Percentiles rank a stretch among this genome's conserved stretches.
Evolutionary conservation across 2,329 filamentous ascomycete species (phyloP).

Genomic region (Alternaria triticimaculans): DNA sequence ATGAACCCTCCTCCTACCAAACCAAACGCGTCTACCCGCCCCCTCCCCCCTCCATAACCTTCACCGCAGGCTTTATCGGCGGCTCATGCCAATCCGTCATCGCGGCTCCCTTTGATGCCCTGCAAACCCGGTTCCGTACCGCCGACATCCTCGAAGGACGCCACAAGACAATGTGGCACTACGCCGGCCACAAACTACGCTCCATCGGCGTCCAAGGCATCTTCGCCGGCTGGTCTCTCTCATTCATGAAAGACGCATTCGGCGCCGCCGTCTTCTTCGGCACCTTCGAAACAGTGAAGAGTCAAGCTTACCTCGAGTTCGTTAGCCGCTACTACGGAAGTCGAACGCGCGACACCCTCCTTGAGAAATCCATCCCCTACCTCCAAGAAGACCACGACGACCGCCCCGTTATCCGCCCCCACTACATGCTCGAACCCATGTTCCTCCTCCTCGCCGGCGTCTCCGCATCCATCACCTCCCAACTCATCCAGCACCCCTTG

Average conservation of each 20-base stretch:
- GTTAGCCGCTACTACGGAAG: slow-evolving; percentile 70
- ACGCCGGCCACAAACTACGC: slow-evolving; percentile 69
- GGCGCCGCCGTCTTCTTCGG: slow-evolving; percentile 76
- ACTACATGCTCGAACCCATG: slow-evolving; percentile 76
- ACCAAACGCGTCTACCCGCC: slow-evolving; percentile 74
- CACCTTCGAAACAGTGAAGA: slow-evolving; percentile 78
- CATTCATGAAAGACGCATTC: slow-evolving; percentile 71
- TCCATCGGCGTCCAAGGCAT: slow-evolving; percentile 76
- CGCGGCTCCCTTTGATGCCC: slow-evolving; percentile 76
- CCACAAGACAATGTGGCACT: slow-evolving; percentile 75
- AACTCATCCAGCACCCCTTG: slow-evolving; percentile 73
- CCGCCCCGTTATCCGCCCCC: slow-evolving; percentile 67
- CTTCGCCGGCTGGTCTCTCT: slow-evolving; percentile 75
- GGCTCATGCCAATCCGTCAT: slow-evolving; percentile 73
- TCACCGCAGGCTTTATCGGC: slow-evolving; percentile 72
- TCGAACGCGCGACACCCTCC: slow-evolving; percentile 40
- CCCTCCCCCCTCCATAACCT: slow-evolving; percentile 67
- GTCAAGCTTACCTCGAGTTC: slow-evolving; percentile 74
- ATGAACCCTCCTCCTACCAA: slow-evolving; percentile 68
- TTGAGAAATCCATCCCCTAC: slow-evolving; percentile 29
- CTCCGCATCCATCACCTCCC: slow-evolving; percentile 71
- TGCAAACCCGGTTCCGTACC: slow-evolving; percentile 75
- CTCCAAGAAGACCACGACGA: slow-evolving; percentile 35
- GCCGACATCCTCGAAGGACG: slow-evolving; percentile 65
- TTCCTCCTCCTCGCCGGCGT: slow-evolving; percentile 75